Conservation (phyloP, 352 stramenopile genomes). For the Pythium vanterpoolii region DNA sequence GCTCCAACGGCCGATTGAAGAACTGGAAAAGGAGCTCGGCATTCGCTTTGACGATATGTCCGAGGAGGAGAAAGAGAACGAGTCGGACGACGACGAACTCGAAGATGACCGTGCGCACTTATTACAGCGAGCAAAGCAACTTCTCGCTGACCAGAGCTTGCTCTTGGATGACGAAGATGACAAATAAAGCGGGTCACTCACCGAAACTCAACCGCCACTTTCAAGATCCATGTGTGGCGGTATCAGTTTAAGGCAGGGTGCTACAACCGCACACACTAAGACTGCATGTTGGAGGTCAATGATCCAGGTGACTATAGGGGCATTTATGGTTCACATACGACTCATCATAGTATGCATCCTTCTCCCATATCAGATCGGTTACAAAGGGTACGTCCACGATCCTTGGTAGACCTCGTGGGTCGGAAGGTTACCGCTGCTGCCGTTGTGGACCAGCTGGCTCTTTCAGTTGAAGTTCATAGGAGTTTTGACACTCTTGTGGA, state of each 20-base stretch:
- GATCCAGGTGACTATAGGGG: no score
- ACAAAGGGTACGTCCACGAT: background rate
- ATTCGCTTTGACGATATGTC: conserved; percentile 63
- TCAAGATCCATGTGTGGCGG: background rate
- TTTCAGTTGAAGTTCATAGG: conserved; percentile 19
- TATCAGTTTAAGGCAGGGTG: background rate
- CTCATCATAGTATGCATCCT: no score
- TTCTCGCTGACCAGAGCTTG: conserved; percentile 22
- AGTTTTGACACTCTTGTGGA: conserved; percentile 14
- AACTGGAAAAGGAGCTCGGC: conserved; percentile 64
- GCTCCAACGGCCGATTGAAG: conserved; percentile 65
- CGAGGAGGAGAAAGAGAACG: conserved; percentile 52
- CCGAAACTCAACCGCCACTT: background rate
- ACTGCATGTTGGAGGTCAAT: background rate
- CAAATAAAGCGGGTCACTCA: background rate
- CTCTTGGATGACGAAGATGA: conserved; percentile 26
- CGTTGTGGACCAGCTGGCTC: background rate
- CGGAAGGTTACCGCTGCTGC: background rate
- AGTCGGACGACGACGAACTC: conserved; percentile 27
- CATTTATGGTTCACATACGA: no score
- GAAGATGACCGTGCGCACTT: conserved; percentile 27
- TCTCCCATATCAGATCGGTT: conserved; percentile 22
- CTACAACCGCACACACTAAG: background rate
- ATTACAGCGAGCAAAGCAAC: conserved; percentile 22
- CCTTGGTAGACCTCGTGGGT: background rate